These are phyloP conservation scores for Leishmania turanica DNA, from an alignment of 208 protist genomes.

Conservation along the genomic window DNA sequence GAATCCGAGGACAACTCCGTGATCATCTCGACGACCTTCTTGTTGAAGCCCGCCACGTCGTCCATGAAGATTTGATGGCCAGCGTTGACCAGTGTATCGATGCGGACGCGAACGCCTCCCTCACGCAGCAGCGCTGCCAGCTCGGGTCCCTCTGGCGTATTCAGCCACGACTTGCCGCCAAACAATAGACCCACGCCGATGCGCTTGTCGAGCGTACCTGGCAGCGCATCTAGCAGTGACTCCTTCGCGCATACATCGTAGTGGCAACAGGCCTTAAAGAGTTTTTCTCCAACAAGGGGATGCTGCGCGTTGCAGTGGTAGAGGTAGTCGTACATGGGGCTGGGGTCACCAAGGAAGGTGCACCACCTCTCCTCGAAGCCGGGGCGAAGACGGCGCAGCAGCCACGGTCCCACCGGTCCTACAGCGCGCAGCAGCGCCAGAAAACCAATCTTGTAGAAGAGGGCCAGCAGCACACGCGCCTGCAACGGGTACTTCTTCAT, in stretches of 20 bases:
- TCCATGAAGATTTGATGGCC: constrained; percentile 69
- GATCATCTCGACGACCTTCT: constrained; percentile 27
- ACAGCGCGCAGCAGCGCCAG: constrained; percentile 44
- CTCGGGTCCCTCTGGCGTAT: constrained; percentile 28
- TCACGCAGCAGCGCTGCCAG: constrained; percentile 40
- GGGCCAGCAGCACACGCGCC: constrained; percentile 25
- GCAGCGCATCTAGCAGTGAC: constrained; percentile 46
- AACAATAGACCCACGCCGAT: constrained; percentile 51
- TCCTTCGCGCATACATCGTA: constrained; percentile 51
- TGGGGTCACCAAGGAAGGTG: constrained; percentile 39
- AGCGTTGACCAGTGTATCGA: constrained; percentile 43
- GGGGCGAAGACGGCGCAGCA: constrained; percentile 47
- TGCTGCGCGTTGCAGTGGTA: constrained; percentile 76
- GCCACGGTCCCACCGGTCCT: constrained; percentile 49
- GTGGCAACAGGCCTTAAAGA: constrained; percentile 67
- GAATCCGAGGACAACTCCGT: constrained; percentile 3
- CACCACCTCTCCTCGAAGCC: constrained; percentile 62
- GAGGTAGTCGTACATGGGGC: constrained; percentile 69
- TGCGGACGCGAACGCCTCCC: constrained; percentile 30
- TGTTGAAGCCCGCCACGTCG: constrained; percentile 47
- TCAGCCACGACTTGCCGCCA: constrained; percentile 57
- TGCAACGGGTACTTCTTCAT: constrained; percentile 33
- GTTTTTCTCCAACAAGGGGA: constrained; percentile 44
- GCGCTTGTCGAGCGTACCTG: constrained; percentile 18
- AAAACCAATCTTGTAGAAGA: constrained; percentile 47